Conservation (phyloP, 768 basidiomycete species). For the Pleurotus sapidus region DNA sequence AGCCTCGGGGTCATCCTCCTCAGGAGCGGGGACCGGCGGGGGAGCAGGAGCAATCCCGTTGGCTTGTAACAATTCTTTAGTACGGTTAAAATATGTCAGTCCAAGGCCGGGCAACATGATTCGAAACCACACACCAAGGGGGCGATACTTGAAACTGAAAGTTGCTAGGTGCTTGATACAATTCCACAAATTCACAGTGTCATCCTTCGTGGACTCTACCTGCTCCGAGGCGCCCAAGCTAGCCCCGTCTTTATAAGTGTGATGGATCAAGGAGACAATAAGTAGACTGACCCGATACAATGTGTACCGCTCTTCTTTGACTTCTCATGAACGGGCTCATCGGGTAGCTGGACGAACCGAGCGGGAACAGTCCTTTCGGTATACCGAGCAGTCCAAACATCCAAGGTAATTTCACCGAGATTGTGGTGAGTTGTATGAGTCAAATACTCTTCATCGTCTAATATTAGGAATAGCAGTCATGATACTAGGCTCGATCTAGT, state of each 20-base stretch:
- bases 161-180: constrained; percentile 4
- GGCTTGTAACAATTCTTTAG: too few relatives aligned
- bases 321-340: constrained; percentile 20
- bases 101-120: too few relatives aligned
- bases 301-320: constrained; percentile 24
- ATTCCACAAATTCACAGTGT: not conserved
- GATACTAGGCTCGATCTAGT: not conserved
- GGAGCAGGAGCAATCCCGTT: too few relatives aligned
- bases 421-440: not conserved
- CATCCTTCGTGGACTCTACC: too few relatives aligned
- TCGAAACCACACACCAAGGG: constrained; percentile 14
- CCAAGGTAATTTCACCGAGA: constrained; percentile 8
- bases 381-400: constrained; percentile 11
- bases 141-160: constrained; percentile 16
- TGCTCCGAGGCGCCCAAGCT: not conserved
- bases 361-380: constrained; percentile 1
- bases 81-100: too few relatives aligned
- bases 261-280: not conserved
- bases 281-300: constrained; percentile 19
- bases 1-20: too few relatives aligned
- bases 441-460: constrained; percentile 12
- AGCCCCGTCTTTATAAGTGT: not conserved
- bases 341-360: not conserved
- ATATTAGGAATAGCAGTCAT: not conserved
- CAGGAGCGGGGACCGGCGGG: too few relatives aligned